Conservation (phyloP, 257 asterid genomes). For the Solanum ossicruentum region DNA sequence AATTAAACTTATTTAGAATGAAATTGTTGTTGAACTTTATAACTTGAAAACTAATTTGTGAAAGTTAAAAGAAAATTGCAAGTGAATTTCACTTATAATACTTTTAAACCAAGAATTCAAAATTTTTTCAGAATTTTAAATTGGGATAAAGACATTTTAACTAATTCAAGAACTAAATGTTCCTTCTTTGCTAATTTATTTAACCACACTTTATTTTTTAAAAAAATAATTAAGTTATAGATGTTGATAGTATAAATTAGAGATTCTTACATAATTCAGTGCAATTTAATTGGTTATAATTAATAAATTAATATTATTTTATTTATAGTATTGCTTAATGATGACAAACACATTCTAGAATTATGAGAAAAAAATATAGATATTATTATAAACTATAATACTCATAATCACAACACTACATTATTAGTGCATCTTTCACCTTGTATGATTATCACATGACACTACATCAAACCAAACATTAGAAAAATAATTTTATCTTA, state of each 20-base stretch:
- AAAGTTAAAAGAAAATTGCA: too few species aligned
- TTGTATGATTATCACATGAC: neutral
- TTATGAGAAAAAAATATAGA: neutral
- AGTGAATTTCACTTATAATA: neutral
- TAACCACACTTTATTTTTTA: neutral
- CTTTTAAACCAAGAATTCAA: neutral
- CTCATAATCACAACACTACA: neutral
- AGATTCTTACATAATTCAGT: too few species aligned
- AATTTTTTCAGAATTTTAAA: too few species aligned
- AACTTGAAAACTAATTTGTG: neutral
- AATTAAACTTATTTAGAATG: neutral
- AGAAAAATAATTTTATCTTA: too few species aligned
- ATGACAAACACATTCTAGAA: neutral
- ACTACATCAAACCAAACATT: neutral
- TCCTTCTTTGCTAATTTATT: neutral
- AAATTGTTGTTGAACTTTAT: neutral
- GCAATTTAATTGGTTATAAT: neutral
- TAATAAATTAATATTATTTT: too few species aligned
- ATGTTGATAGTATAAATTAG: neutral
- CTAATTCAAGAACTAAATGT: neutral
- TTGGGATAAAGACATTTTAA: too few species aligned
- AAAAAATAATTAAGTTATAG: neutral
- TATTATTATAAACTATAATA: neutral
- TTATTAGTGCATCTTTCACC: neutral
- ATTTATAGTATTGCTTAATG: too few species aligned